These are phyloP conservation scores for Botrytis elliptica DNA, from an alignment of 2,329 filamentous ascomycete genomes.

Conservation along the genomic window DNA sequence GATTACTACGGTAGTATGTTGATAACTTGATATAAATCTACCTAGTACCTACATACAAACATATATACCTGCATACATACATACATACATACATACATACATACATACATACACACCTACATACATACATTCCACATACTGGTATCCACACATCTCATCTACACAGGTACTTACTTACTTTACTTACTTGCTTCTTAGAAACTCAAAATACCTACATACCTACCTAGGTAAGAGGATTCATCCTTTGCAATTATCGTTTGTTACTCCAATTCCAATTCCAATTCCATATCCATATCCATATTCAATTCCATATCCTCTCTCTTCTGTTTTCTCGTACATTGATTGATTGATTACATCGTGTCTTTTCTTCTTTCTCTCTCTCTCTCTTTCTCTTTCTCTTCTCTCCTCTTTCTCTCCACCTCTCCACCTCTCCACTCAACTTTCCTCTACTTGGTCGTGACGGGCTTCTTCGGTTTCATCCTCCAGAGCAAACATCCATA, in stretches of 20 bases:
- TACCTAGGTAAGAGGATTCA: neutral
- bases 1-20: too few relatives aligned
- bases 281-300: neutral
- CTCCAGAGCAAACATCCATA: neutral
- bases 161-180: neutral
- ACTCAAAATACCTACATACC: neutral
- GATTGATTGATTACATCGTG: neutral
- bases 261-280: neutral
- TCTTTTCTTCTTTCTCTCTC: neutral
- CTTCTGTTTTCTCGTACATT: neutral
- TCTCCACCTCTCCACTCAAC: neutral
- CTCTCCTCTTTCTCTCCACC: neutral
- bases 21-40: too few relatives aligned
- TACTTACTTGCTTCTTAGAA: neutral
- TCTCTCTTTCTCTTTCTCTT: neutral
- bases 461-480: neutral
- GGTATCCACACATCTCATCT: neutral
- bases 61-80: too few relatives aligned
- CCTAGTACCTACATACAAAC: too few relatives aligned
- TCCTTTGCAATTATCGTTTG: neutral
- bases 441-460: neutral
- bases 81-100: too few relatives aligned
- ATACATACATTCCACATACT: neutral
- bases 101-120: too few relatives aligned
- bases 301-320: neutral